Evolutionary conservation across 352 stramenopile genomes (phyloP), one percentile per base, ranked within the genome.

Genomic region (Phytophthora sp.): DNA sequence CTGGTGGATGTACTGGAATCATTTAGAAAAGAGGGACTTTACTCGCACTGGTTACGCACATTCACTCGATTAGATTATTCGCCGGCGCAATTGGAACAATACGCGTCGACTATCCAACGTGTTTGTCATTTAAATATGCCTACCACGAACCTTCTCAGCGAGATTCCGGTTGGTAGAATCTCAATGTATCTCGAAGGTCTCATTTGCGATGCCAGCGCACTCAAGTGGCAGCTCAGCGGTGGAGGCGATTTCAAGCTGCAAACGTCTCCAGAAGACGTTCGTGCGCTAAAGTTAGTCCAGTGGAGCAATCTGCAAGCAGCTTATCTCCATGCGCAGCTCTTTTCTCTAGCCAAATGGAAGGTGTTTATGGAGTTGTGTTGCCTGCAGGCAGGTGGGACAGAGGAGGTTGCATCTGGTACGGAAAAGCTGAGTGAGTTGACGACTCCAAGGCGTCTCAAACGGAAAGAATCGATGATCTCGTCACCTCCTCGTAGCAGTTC

Each of bases 381-480:
- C 18, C 55, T 91, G 3, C 80, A 89, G 46, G 36, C 62, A 15
- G 70, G 65, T n/a, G 26, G 39, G 29, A 36, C 29, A 8, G n/a
- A 35, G 26, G 36, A 57, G 24, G 41, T 24, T 45, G 7, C 56
- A 31, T 7, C 35, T 33, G 44, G 39, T 44, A 59, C 57, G 26
- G 55, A 73, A 13, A 47, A 71, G 18, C 7, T 46, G 13, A 42
- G 26, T 27, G 51, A 61, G 38, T 11, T 35, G 18, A 56, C 49
- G 1, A 62, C 51, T 5, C 47, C 51, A 13, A 66, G 55, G 27
- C 47, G 23, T 5, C 57, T 73, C 4, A 92, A 89, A 45, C 68
- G 83, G 15, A 90, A 89, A 63, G 79, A 90, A 31, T 92, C 81
- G 11, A 92, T 90, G 81, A 88, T 90, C 26, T 81, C 79, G 9